phyloP scores from a whole-genome alignment of 345 rosid species.

The Syzygium aqueum region DNA sequence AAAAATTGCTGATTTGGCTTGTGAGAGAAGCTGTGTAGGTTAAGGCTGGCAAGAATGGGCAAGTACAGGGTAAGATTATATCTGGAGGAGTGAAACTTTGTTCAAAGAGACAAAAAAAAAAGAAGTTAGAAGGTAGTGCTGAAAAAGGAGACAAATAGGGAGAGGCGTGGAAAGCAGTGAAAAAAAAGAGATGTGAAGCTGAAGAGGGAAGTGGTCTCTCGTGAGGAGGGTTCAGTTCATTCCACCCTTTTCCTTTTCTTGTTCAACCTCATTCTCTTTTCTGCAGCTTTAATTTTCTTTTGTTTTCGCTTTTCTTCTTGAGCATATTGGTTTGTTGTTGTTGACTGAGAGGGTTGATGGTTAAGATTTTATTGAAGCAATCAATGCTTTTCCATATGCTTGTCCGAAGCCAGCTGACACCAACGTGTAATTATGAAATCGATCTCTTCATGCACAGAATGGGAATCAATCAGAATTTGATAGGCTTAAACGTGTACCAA shows the following conservation, averaged over 20 bases:
- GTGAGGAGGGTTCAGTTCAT: neutral
- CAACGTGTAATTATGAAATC: neutral
- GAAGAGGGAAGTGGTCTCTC: neutral
- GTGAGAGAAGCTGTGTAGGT: neutral
- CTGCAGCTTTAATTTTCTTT: neutral
- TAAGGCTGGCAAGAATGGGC: neutral
- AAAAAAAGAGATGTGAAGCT: neutral
- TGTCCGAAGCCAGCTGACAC: neutral
- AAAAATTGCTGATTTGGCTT: neutral
- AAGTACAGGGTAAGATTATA: neutral
- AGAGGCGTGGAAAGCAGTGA: neutral
- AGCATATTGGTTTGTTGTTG: conserved; percentile 20
- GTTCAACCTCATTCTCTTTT: conserved; percentile 1
- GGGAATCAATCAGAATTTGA: neutral
- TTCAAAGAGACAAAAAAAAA: neutral
- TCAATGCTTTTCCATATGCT: conserved; percentile 10
- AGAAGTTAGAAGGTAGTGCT: neutral
- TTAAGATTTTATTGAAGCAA: conserved; percentile 30
- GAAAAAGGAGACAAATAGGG: neutral
- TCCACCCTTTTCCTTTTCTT: neutral
- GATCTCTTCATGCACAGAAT: neutral
- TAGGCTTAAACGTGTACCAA: neutral
- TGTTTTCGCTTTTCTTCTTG: neutral
- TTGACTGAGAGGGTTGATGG: conserved; percentile 14
- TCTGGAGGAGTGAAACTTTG: neutral